phyloP scores from a whole-genome alignment of 106 monocot genomes.

The Amphibolis antarctica region DNA sequence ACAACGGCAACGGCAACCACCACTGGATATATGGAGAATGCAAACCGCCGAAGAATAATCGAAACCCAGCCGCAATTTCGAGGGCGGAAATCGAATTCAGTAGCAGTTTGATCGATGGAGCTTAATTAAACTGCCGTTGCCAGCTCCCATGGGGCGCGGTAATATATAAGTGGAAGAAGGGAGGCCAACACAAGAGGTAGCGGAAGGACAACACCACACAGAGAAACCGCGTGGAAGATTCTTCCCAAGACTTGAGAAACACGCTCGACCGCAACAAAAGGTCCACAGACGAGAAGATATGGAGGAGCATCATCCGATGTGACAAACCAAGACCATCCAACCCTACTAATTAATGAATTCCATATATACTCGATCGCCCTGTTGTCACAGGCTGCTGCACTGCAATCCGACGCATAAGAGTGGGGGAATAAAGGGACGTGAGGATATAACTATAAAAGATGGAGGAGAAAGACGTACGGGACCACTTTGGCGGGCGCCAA shows the following conservation, averaged over 20 bases:
- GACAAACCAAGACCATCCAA: neutral
- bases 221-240: constrained; percentile 5
- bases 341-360: neutral
- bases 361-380: neutral
- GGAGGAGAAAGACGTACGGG: neutral
- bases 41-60: neutral
- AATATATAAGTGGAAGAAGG: neutral
- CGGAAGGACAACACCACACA: neutral
- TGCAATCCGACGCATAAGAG: neutral
- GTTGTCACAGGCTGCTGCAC: neutral
- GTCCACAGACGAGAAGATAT: neutral
- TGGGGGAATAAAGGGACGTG: constrained; percentile 1
- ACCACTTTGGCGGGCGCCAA: too few relatives aligned
- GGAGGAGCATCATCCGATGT: neutral
- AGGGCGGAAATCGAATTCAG: too few relatives aligned
- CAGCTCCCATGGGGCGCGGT: too few relatives aligned
- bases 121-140: too few relatives aligned
- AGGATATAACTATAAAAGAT: neutral
- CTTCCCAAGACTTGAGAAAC: constrained; percentile 4
- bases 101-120: too few relatives aligned
- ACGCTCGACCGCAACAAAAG: neutral
- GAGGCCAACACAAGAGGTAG: too few relatives aligned
- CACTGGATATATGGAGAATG: neutral
- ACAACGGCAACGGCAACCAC: too few relatives aligned
- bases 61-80: neutral